A percentile compares a stretch with the other conserved stretches of the same genome.
Evolutionary conservation across 2,329 filamentous ascomycete species (phyloP).

Genomic region (Nigrospora oryzae): DNA sequence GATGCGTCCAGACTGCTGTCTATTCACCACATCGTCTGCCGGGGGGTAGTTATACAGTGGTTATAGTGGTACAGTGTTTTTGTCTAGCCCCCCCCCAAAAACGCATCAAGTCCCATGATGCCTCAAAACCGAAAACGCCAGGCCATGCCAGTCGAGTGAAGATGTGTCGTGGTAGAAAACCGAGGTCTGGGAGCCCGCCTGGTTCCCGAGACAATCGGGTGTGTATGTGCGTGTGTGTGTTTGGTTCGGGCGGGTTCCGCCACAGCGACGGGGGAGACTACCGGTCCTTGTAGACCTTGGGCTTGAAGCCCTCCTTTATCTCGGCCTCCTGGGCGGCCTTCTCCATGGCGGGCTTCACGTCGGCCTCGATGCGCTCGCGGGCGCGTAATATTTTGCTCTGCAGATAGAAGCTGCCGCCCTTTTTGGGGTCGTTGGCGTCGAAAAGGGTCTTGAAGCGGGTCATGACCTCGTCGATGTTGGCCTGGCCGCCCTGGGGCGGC

Average conservation of each 20-base stretch:
- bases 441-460: slow-evolving; percentile 91
- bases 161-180: neutral
- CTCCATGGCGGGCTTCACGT: slow-evolving; percentile 65
- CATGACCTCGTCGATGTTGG: slow-evolving; percentile 71
- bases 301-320: slow-evolving; percentile 79
- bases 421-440: slow-evolving; percentile 88
- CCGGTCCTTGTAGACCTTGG: slow-evolving; percentile 88
- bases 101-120: too few relatives aligned
- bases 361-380: slow-evolving; percentile 83
- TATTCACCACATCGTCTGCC: too few relatives aligned
- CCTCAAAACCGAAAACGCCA: neutral
- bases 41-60: too few relatives aligned
- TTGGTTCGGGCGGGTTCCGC: neutral
- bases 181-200: neutral
- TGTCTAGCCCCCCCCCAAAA: too few relatives aligned
- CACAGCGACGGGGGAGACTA: slow-evolving; percentile 17
- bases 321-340: slow-evolving; percentile 69
- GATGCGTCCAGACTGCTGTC: too few relatives aligned
- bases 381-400: slow-evolving; percentile 95
- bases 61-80: too few relatives aligned
- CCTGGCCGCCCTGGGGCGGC: slow-evolving; percentile 69
- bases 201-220: too few relatives aligned
- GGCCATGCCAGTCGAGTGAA: slow-evolving; percentile 4
- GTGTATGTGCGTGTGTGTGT: neutral
- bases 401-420: slow-evolving; percentile 94